Percentiles rank a stretch among this genome's conserved stretches.
Conservation (phyloP, 495 filamentous ascomycete species). For the Mycothermus thermophilus region DNA sequence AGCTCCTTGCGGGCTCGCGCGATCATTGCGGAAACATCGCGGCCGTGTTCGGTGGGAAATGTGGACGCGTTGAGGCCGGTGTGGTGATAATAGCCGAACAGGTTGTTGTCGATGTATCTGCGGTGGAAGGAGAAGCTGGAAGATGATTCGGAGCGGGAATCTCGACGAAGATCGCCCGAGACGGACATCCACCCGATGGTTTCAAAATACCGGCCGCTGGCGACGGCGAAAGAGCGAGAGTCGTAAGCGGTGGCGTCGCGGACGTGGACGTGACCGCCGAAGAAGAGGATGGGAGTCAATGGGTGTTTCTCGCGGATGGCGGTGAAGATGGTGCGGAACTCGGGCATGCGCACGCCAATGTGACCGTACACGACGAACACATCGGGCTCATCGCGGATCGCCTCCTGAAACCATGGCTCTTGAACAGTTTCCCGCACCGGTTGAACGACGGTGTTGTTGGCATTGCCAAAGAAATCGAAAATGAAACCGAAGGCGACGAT, state of each 20-base stretch:
- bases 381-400: conserved; percentile 73
- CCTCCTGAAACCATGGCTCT: conserved; percentile 79
- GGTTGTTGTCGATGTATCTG: conserved; percentile 90
- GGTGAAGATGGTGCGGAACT: conserved; percentile 62
- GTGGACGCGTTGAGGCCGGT: conserved; percentile 50
- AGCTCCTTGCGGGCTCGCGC: conserved; percentile 51
- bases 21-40: conserved; percentile 60
- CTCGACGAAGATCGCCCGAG: conserved; percentile 43
- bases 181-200: conserved; percentile 95
- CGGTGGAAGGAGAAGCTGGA: conserved; percentile 45
- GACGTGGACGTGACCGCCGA: conserved; percentile 85
- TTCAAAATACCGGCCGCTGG: conserved; percentile 92
- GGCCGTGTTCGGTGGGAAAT: conserved; percentile 69
- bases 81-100: conserved; percentile 73
- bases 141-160: conserved; percentile 5
- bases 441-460: conserved; percentile 76
- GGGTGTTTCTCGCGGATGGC: conserved; percentile 65
- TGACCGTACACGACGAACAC: conserved; percentile 82
- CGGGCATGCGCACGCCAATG: conserved; percentile 63
- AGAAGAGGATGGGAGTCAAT: conserved; percentile 80
- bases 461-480: conserved; percentile 81
- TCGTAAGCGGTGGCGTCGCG: conserved; percentile 77
- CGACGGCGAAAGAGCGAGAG: conserved; percentile 62
- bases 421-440: conserved; percentile 64
- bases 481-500: conserved; percentile 86